Evolutionary conservation across 1,284 basidiomycete genomes (phyloP).

Genomic region (Apiotrichum veenhuisii): DNA sequence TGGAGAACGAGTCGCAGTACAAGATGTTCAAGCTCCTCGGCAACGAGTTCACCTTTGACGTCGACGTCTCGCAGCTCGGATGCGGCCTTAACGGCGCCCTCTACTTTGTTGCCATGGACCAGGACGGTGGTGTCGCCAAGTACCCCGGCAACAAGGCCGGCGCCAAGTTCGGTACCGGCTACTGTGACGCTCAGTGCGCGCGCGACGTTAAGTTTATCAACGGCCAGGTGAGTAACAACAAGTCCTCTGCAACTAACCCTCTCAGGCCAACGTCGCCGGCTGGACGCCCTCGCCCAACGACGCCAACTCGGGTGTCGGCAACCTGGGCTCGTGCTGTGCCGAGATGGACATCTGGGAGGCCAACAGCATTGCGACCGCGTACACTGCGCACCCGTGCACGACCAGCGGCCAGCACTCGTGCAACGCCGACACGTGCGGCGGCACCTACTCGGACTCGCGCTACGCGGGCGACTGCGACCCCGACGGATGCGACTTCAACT

Average conservation of each 20-base stretch:
- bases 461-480: conserved; percentile 6
- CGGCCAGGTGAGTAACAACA: not conserved
- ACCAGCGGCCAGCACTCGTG: not conserved
- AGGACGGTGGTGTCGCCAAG: not conserved
- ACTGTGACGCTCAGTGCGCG: conserved; percentile 4
- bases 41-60: conserved; percentile 4
- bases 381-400: not conserved
- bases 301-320: conserved; percentile 1
- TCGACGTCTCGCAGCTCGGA: conserved; percentile 1
- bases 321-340: not conserved
- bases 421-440: not conserved
- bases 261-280: not conserved
- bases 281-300: not conserved
- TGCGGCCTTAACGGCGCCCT: conserved; percentile 4
- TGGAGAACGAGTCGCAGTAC: not conserved
- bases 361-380: not conserved
- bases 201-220: conserved; percentile 4
- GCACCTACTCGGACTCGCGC: conserved; percentile 3
- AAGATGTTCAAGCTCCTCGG: conserved; percentile 6
- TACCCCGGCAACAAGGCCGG: conserved; percentile 4
- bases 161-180: conserved; percentile 2
- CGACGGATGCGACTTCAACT: conserved; percentile 5
- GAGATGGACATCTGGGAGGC: conserved; percentile 5
- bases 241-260: not conserved
- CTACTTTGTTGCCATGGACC: conserved; percentile 5